Percentiles rank a stretch among this genome's conserved stretches.
Evolutionary conservation across 1,284 basidiomycete species (phyloP).

Genomic region (Puccinia coronata): DNA sequence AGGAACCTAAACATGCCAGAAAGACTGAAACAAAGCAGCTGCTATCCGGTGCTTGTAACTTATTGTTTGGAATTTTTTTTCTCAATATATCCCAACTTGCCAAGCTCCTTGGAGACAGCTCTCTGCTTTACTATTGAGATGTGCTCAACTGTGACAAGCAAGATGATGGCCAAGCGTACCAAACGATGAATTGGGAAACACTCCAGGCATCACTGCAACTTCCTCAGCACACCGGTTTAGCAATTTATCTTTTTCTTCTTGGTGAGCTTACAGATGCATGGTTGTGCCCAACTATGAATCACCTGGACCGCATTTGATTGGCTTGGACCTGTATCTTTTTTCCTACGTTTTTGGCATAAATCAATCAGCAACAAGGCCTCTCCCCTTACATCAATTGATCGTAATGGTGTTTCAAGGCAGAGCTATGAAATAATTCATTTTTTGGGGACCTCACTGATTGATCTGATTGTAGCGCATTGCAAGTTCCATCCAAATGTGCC

Average conservation of each 20-base stretch:
- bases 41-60: slow-evolving; percentile 3
- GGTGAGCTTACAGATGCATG: slow-evolving; percentile 20
- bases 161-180: neutral
- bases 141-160: slow-evolving; percentile 16
- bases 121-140: neutral
- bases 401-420: slow-evolving; percentile 12
- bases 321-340: neutral
- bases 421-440: slow-evolving; percentile 23
- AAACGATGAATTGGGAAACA: slow-evolving; percentile 5
- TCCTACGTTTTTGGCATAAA: slow-evolving; percentile 21
- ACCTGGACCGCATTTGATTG: slow-evolving; percentile 13
- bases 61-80: slow-evolving; percentile 18
- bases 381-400: neutral
- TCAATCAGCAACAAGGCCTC: neutral
- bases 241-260: slow-evolving; percentile 8
- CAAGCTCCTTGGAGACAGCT: neutral
- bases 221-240: neutral
- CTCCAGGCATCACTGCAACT: neutral
- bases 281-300: slow-evolving; percentile 17
- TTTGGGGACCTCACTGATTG: slow-evolving; percentile 13
- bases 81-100: slow-evolving; percentile 3
- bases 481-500: neutral
- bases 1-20: slow-evolving; percentile 17
- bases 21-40: slow-evolving; percentile 29
- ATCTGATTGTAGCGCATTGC: slow-evolving; percentile 13